Conservation (phyloP, 2,329 filamentous ascomycete species). For the Colletotrichum godetiae region DNA sequence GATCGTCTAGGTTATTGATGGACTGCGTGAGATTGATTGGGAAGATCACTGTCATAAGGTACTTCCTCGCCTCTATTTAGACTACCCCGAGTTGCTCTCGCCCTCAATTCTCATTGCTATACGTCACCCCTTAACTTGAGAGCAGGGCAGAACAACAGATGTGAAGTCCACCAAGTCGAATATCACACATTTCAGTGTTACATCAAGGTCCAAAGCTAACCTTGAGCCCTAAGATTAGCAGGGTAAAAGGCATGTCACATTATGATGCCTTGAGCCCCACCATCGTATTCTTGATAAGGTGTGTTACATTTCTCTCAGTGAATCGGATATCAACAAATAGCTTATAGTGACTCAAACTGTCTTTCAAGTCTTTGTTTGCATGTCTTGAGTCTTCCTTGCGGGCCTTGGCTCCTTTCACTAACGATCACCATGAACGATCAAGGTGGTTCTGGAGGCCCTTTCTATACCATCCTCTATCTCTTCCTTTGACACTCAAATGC, state of each 20-base stretch:
- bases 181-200: background rate
- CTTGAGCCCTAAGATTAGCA: background rate
- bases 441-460: background rate
- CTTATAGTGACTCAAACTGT: background rate
- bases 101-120: background rate
- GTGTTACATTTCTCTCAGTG: background rate
- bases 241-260: background rate
- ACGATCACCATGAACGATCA: background rate
- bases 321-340: background rate
- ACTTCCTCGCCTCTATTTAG: background rate
- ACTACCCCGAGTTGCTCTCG: background rate
- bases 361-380: background rate
- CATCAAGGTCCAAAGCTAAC: background rate
- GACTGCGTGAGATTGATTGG: background rate
- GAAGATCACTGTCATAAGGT: background rate
- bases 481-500: background rate
- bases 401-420: background rate
- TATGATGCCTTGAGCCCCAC: background rate
- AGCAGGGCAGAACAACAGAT: background rate
- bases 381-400: background rate
- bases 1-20: background rate
- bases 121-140: background rate
- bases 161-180: background rate
- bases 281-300: background rate
- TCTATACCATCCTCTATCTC: background rate